Percentiles rank a stretch among this genome's conserved stretches.
phyloP scores from a whole-genome alignment of 345 rosid genomes.

The Boechera stricta region DNA sequence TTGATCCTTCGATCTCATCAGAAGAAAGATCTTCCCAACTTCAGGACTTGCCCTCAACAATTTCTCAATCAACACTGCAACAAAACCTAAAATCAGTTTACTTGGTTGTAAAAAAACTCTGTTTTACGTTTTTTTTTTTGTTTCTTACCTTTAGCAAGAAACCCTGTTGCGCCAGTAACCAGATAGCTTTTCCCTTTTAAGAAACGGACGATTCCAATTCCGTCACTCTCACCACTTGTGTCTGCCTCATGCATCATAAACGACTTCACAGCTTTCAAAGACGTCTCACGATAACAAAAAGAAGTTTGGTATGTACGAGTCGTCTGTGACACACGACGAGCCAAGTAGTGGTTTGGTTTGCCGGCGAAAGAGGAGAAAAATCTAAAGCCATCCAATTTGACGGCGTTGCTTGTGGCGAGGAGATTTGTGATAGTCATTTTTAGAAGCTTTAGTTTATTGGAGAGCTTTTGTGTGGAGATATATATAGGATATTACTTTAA shows the following conservation, averaged over 20 bases:
- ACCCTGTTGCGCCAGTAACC: constrained; percentile 52
- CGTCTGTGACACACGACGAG: constrained; percentile 4
- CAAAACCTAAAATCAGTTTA: neutral
- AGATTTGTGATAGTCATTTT: constrained; percentile 27
- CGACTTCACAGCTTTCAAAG: neutral
- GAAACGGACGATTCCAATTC: neutral
- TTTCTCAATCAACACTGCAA: constrained; percentile 44
- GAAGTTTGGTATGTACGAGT: neutral
- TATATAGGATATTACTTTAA: too few species aligned
- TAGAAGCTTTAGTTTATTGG: too few species aligned
- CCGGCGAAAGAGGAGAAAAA: neutral
- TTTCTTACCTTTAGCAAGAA: constrained; percentile 47
- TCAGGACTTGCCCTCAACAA: constrained; percentile 45
- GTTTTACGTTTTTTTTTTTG: too few species aligned
- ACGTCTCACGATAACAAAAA: constrained; percentile 2
- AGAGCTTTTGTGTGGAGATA: too few species aligned
- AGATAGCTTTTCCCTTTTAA: constrained; percentile 36
- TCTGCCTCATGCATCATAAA: neutral
- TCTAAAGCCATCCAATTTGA: neutral
- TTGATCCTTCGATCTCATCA: constrained; percentile 46
- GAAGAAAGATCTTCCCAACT: constrained; percentile 41
- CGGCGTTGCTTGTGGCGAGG: neutral
- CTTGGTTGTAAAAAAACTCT: constrained; percentile 8
- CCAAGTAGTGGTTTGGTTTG: constrained; percentile 6
- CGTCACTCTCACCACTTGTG: neutral